Conservation (phyloP, 805 yeast species). For the Yamadazyma philogaea region DNA sequence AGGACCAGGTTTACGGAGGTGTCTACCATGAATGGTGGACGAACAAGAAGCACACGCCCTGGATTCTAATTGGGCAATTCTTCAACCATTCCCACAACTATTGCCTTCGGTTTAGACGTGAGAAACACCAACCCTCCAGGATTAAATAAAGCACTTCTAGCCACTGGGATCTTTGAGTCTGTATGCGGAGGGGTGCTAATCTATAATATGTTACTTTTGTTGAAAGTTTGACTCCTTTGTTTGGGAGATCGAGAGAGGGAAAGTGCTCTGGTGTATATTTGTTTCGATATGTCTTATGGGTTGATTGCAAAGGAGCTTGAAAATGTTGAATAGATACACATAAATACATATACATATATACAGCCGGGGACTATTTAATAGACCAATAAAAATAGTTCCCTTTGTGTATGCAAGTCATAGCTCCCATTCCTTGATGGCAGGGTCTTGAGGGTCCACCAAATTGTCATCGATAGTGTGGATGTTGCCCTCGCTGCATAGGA, state of each 20-base stretch:
- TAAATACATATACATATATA: neutral
- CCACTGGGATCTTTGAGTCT: slow-evolving; percentile 72
- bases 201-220: slow-evolving; percentile 73
- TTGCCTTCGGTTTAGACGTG: slow-evolving; percentile 77
- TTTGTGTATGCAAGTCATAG: too few species aligned
- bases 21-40: slow-evolving; percentile 36
- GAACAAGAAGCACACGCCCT: slow-evolving; percentile 47
- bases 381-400: too few species aligned
- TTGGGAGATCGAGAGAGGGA: slow-evolving; percentile 58
- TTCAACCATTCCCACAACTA: slow-evolving; percentile 67
- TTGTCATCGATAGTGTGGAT: slow-evolving; percentile 68
- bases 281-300: slow-evolving; percentile 11
- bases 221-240: slow-evolving; percentile 69
- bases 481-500: slow-evolving; percentile 71
- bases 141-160: slow-evolving; percentile 54
- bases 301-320: neutral
- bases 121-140: slow-evolving; percentile 59
- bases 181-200: slow-evolving; percentile 74
- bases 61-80: slow-evolving; percentile 51
- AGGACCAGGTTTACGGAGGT: slow-evolving; percentile 79
- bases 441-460: slow-evolving; percentile 32
- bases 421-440: slow-evolving; percentile 44
- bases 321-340: slow-evolving; percentile 2
- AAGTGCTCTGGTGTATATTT: too few species aligned
- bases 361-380: too few species aligned